These are phyloP conservation scores for Phialophora expanda DNA, from an alignment of 2,329 filamentous ascomycete species.

Conservation along the genomic window DNA sequence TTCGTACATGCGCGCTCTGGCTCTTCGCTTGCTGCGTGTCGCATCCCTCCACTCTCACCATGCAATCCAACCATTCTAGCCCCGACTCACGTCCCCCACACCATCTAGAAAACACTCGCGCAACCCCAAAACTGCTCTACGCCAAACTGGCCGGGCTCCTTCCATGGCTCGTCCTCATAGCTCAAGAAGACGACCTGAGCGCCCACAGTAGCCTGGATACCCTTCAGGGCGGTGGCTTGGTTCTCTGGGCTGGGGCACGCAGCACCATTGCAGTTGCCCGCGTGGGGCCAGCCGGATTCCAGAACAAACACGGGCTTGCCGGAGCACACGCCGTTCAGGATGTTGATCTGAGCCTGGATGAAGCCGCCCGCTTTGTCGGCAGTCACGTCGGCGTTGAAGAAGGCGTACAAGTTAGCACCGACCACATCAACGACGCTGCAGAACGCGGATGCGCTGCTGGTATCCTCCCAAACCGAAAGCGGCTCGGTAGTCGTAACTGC, in stretches of 20 bases:
- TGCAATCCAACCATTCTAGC: neutral
- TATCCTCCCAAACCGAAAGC: conserved; percentile 70
- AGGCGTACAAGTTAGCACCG: conserved; percentile 88
- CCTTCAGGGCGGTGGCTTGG: conserved; percentile 74
- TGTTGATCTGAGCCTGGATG: conserved; percentile 72
- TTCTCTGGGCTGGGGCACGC: conserved; percentile 70
- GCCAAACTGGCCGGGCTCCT: conserved; percentile 68
- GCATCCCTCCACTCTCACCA: neutral
- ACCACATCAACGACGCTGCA: conserved; percentile 78
- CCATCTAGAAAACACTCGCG: conserved; percentile 56
- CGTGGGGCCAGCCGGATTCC: conserved; percentile 87
- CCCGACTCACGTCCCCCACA: neutral
- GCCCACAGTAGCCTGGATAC: conserved; percentile 70
- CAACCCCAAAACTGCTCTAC: conserved; percentile 86
- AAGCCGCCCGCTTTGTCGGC: conserved; percentile 75
- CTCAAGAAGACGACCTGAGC: conserved; percentile 79
- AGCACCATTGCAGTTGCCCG: conserved; percentile 70
- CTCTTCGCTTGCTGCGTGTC: conserved; percentile 14
- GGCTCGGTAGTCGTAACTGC: conserved; percentile 86
- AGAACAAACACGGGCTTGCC: conserved; percentile 77
- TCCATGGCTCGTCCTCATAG: conserved; percentile 81
- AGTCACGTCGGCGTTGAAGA: conserved; percentile 77
- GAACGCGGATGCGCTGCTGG: conserved; percentile 59
- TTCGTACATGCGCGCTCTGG: conserved; percentile 13
- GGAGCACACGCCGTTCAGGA: conserved; percentile 72